A percentile compares a stretch with the other conserved stretches of the same genome.
These are phyloP conservation scores for Bathelium albidoporum DNA, from an alignment of 495 filamentous ascomycete genomes.

Conservation along the genomic window DNA sequence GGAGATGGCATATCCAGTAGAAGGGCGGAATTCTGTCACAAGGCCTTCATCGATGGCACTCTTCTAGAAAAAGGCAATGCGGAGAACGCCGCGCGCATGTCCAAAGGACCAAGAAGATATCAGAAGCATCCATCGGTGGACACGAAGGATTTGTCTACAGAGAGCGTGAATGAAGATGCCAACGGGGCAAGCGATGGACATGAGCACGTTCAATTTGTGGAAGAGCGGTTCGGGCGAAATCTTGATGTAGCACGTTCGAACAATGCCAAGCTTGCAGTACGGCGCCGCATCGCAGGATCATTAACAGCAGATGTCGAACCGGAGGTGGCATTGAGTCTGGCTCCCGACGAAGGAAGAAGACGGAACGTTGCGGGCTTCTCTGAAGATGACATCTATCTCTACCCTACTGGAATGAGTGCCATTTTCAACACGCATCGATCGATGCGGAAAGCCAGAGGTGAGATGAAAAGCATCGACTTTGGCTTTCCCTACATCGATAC, in stretches of 20 bases:
- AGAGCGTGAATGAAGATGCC: conserved; percentile 2
- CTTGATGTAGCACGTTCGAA: conserved; percentile 64
- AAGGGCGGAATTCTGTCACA: conserved; percentile 77
- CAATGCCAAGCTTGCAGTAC: conserved; percentile 77
- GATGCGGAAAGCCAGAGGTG: conserved; percentile 50
- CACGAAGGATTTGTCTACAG: conserved; percentile 27
- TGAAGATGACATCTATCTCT: conserved; percentile 82
- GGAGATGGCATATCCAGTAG: conserved; percentile 93
- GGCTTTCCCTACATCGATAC: conserved; percentile 96
- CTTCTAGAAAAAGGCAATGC: conserved; percentile 40
- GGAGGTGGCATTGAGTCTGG: conserved; percentile 45
- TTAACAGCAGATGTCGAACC: conserved; percentile 64
- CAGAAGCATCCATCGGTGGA: conserved; percentile 28
- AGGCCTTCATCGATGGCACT: conserved; percentile 58
- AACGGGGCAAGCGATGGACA: conserved; percentile 29
- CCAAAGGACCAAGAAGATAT: conserved; percentile 43
- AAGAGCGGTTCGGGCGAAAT: conserved; percentile 92
- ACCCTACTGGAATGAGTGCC: conserved; percentile 84
- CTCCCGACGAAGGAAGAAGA: conserved; percentile 25
- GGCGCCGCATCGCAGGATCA: conserved; percentile 78
- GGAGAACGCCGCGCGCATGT: conserved; percentile 14
- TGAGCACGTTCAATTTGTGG: conserved; percentile 72
- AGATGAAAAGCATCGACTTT: conserved; percentile 58
- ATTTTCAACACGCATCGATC: conserved; percentile 81
- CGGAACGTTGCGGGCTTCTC: conserved; percentile 53